phyloP scores from a whole-genome alignment of 2,329 filamentous ascomycete species.

The Pseudogymnoascus sp. region DNA sequence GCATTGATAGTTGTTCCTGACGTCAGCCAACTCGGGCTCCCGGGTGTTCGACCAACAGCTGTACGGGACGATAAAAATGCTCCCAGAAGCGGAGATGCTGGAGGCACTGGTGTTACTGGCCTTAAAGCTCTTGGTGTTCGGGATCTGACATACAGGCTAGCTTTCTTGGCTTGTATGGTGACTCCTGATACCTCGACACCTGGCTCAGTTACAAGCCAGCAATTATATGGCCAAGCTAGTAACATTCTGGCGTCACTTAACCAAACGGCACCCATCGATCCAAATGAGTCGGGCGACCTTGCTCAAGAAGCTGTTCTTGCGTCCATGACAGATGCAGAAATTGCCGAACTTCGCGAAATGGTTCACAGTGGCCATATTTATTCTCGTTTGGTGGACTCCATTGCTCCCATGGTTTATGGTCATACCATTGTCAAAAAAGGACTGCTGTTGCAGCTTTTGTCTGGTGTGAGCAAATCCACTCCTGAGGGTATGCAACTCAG shows the following conservation, averaged over 20 bases:
- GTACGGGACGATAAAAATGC: constrained; percentile 74
- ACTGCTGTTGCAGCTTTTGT: constrained; percentile 85
- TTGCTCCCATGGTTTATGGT: constrained; percentile 95
- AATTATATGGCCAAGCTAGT: constrained; percentile 64
- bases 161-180: constrained; percentile 97
- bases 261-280: constrained; percentile 61
- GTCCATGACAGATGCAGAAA: constrained; percentile 78
- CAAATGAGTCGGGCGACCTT: constrained; percentile 67
- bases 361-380: constrained; percentile 96
- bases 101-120: constrained; percentile 77
- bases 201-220: constrained; percentile 65
- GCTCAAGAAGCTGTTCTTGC: constrained; percentile 82
- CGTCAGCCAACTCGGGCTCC: constrained; percentile 87
- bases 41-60: constrained; percentile 75
- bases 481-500: constrained; percentile 91
- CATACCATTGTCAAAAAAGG: constrained; percentile 98
- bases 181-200: constrained; percentile 78
- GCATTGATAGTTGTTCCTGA: constrained; percentile 95
- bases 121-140: constrained; percentile 90
- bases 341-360: constrained; percentile 85
- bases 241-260: constrained; percentile 84
- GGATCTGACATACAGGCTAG: constrained; percentile 89
- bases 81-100: constrained; percentile 68
- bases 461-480: constrained; percentile 88
- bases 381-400: constrained; percentile 81